Conservation (phyloP, 805 yeast species). For the Hanseniaspora pseudoguilliermondii region DNA sequence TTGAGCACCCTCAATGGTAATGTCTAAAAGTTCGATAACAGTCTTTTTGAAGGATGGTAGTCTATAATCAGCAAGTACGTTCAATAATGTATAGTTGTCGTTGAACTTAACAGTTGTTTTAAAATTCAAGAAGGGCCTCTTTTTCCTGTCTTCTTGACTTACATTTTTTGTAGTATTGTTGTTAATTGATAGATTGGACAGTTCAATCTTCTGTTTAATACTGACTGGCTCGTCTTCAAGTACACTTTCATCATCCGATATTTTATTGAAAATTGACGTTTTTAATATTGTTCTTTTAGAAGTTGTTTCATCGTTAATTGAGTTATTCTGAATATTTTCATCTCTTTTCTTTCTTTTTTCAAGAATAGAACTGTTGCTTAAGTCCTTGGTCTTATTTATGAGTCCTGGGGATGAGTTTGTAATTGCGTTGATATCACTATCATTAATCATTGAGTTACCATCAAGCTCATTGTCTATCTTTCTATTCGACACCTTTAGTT, state of each 20-base stretch:
- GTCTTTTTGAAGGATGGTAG: constrained; percentile 7
- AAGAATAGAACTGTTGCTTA: neutral
- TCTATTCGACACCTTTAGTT: constrained; percentile 1
- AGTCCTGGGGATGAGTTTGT: neutral
- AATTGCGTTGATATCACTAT: neutral
- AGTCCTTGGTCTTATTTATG: neutral
- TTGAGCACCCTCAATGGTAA: neutral
- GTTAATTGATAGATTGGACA: neutral
- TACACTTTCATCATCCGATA: neutral
- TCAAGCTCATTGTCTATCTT: neutral
- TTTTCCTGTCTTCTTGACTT: neutral
- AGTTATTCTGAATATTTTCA: neutral
- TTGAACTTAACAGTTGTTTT: constrained; percentile 7
- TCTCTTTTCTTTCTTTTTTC: neutral
- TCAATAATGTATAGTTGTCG: constrained; percentile 8
- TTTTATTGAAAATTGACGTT: neutral
- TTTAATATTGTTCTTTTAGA: neutral
- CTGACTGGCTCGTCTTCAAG: neutral
- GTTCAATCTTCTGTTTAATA: neutral
- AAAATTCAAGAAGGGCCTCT: constrained; percentile 2
- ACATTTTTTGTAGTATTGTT: neutral
- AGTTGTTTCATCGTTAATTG: neutral
- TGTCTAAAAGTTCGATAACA: neutral
- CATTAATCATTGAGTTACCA: neutral
- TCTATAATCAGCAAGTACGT: neutral